Evolutionary conservation across 495 filamentous ascomycete species (phyloP), one percentile per base, ranked within the genome.

Genomic region (Jackrogersella minutella): DNA sequence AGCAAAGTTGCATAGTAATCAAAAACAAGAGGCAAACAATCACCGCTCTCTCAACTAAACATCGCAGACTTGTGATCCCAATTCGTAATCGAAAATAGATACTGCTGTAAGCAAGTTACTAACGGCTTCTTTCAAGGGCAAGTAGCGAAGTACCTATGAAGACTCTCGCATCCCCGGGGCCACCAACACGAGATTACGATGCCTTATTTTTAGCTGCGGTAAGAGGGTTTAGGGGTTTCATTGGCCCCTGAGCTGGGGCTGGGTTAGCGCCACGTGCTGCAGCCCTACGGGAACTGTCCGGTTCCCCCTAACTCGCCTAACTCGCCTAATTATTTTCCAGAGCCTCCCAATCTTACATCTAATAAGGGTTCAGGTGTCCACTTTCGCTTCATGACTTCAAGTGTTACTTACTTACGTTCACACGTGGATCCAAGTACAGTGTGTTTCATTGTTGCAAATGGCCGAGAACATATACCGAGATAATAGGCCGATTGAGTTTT

Each of bases 171-270:
- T 19, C 16, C 17, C 44, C 10, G 28, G 44, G 30, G 47, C 47
- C n/a, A 7, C 2, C 22, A 54, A 40, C 41, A 58, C 54, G 54
- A 58, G 54, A 47, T 39, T 37, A 28, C 26, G 33, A n/a, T 6
- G 34, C n/a, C 34, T 43, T 66, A 66, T 66, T 60, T 66, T 66
- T 66, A 66, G 63, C 53, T 44, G 33, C 28, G 33, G 34, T 47
- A 19, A 14, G 22, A 1, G n/a, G 24, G 3, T 51, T 49, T 58
- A 58, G 28, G 33, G 26, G 50, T 43, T 58, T 52, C 49, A 36
- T 49, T 47, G 40, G 31, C 17, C 40, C 31, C 49, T 5, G 26
- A 46, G 37, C 39, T 30, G 19, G 28, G 36, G 33, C 22, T 46
- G 3, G 17, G 13, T 31, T 3, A 24, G 34, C 39, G 34, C 52